phyloP scores from a whole-genome alignment of 2,329 filamentous ascomycete species.

The Fusarium multiceps region DNA sequence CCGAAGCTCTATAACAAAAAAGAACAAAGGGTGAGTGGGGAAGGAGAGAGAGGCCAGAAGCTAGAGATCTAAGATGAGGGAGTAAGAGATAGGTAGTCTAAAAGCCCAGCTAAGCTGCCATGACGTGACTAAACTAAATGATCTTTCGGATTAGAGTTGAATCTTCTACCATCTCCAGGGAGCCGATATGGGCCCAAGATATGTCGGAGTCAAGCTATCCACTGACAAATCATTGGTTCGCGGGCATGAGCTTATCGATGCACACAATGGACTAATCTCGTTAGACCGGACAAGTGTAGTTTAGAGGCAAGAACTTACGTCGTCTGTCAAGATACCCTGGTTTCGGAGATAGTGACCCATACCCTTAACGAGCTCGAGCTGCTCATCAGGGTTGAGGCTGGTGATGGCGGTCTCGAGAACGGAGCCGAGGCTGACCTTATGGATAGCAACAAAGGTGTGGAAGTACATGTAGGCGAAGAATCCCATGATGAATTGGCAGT shows the following conservation, averaged over 20 bases:
- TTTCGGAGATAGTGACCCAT: constrained; percentile 74
- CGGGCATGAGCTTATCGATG: constrained; percentile 42
- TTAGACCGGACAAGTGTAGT: constrained; percentile 9
- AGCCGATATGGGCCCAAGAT: constrained; percentile 8
- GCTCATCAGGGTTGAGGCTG: constrained; percentile 87
- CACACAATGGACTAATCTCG: constrained; percentile 41
- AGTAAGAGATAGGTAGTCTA: not conserved
- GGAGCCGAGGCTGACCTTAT: constrained; percentile 85
- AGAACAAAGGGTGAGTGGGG: constrained; percentile 35
- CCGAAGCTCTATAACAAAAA: constrained; percentile 20
- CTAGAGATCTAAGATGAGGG: not conserved
- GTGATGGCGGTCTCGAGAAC: constrained; percentile 93
- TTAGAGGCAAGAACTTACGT: constrained; percentile 42
- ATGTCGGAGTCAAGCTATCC: constrained; percentile 5
- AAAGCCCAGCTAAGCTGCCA: not conserved
- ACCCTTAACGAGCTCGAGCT: constrained; percentile 80
- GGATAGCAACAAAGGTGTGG: constrained; percentile 92
- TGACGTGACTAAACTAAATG: not conserved
- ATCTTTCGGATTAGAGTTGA: not conserved
- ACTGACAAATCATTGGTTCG: constrained; percentile 36
- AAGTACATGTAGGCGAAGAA: constrained; percentile 99
- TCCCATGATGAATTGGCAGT: constrained; percentile 99
- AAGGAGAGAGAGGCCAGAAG: not conserved
- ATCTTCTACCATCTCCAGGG: not conserved
- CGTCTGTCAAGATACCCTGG: constrained; percentile 61